Evolutionary conservation across 2,329 filamentous ascomycete species (phyloP).

Genomic region (Fusarium dimerum): DNA sequence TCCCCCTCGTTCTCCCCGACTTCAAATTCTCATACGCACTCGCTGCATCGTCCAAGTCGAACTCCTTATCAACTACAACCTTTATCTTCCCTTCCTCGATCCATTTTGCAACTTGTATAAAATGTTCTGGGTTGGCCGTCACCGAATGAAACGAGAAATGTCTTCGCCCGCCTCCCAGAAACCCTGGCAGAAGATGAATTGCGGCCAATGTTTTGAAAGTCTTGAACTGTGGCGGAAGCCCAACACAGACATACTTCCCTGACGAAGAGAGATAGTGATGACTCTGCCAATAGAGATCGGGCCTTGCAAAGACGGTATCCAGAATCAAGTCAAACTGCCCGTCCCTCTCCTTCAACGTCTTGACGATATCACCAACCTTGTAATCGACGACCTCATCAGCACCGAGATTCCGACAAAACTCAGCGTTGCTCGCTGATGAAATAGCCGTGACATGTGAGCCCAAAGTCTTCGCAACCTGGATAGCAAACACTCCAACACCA

Average conservation of each 20-base stretch:
- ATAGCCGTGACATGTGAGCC: slow-evolving; percentile 10
- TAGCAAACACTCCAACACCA: slow-evolving; percentile 16
- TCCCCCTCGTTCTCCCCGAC: slow-evolving; percentile 2
- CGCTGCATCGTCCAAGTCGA: background rate
- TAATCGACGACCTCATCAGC: slow-evolving; percentile 15
- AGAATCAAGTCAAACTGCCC: slow-evolving; percentile 10
- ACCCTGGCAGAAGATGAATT: slow-evolving; percentile 15
- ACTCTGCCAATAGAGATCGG: slow-evolving; percentile 16
- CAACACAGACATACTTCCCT: slow-evolving; percentile 13
- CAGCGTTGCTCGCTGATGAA: slow-evolving; percentile 8
- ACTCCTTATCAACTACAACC: slow-evolving; percentile 12
- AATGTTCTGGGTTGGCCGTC: slow-evolving; percentile 10
- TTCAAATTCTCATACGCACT: slow-evolving; percentile 17
- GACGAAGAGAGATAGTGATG: slow-evolving; percentile 11
- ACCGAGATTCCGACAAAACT: slow-evolving; percentile 9
- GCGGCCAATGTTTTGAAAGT: slow-evolving; percentile 8
- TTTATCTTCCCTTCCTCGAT: slow-evolving; percentile 8
- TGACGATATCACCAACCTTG: background rate
- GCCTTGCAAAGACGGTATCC: slow-evolving; percentile 11
- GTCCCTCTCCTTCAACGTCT: background rate
- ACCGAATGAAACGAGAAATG: slow-evolving; percentile 19
- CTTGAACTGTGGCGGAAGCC: slow-evolving; percentile 1
- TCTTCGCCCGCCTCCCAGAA: slow-evolving; percentile 14
- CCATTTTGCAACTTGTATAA: slow-evolving; percentile 7
- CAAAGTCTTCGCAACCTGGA: slow-evolving; percentile 15